Base-by-base conservation (phyloP, 2,329 filamentous ascomycete genomes). In the Monilinia laxa region DNA sequence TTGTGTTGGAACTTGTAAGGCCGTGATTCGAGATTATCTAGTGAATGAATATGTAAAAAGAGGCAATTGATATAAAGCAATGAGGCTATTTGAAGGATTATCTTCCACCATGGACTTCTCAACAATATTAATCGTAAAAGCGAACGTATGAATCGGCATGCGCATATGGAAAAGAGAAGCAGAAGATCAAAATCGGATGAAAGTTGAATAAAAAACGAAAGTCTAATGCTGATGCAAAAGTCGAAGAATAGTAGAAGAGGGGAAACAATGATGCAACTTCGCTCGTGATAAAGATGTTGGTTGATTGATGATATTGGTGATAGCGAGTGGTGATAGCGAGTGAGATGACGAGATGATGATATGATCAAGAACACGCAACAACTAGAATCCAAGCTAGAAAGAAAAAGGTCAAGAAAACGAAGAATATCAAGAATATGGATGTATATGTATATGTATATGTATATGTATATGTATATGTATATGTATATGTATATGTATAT, bases 361-460 rank as follows among this genome's bases (percentile, higher is more conserved):
- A 35, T 49, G 57, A 60, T 49, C 57, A 60, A 60, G 42, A 60
- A 23, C 57, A 60, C 18, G 28, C 42, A 60, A 49, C 42, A 49
- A 35, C 25, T 35, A 28, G 14, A 35, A 35, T 25, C 14, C 2
- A 23, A 47, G 47, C 18, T 31, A 20, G 20, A 59, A 23, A n/a
- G 47, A 47, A 47, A 0, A 31, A 16, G 3, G 31, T 20, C 5
- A 25, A 18, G 25, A 59, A 42, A 35, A 35, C 31, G 31, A 35
- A 35, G 31, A 6, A 35, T 6, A 35, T 6, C 1, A 35, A 35
- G 31, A 6, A 35, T 9, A 35, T 28, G 28, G 4, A 28, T n/a
- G n/a, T 28, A 28, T 3, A 28, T 28, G 4, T 3, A 28, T 28
- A 28, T 28, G 4, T 28, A 28, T 28, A 28, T 28, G 4, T 28